These are phyloP conservation scores for Penicillium sp. DNA, from an alignment of 2,329 filamentous ascomycete genomes.

Conservation along the genomic window DNA sequence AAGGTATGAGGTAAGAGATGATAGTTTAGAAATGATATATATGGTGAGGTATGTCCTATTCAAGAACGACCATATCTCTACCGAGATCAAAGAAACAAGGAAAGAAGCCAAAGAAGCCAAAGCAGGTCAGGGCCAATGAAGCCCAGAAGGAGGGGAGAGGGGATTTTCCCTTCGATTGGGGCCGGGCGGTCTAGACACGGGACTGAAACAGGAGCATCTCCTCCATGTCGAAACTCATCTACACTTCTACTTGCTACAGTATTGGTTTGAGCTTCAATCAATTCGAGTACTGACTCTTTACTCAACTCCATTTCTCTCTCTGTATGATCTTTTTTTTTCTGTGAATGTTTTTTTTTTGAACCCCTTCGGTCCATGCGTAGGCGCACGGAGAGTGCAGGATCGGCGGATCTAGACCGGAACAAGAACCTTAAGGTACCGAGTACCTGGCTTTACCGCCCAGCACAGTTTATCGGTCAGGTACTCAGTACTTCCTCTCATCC, in stretches of 20 bases:
- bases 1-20: neutral
- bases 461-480: neutral
- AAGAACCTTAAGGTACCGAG: neutral
- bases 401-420: conserved; percentile 25
- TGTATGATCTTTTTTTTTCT: neutral
- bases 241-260: too few relatives aligned
- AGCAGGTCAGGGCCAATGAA: neutral
- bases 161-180: conserved; percentile 29
- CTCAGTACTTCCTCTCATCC: neutral
- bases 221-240: too few relatives aligned
- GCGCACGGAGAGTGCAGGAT: conserved; percentile 17
- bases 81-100: too few relatives aligned
- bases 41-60: conserved; percentile 4
- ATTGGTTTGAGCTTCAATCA: neutral
- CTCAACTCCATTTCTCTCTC: neutral
- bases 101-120: neutral
- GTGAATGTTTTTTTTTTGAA: neutral
- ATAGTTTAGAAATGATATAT: neutral
- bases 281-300: neutral
- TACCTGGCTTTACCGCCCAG: neutral
- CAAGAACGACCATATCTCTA: conserved; percentile 12
- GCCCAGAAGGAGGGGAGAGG: conserved; percentile 20
- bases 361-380: conserved; percentile 6
- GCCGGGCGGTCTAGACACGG: conserved; percentile 37
- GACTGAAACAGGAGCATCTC: conserved; percentile 23